Evolutionary conservation across 2,329 filamentous ascomycete genomes (phyloP).

Genomic region (Aspergillus novofumigatus): DNA sequence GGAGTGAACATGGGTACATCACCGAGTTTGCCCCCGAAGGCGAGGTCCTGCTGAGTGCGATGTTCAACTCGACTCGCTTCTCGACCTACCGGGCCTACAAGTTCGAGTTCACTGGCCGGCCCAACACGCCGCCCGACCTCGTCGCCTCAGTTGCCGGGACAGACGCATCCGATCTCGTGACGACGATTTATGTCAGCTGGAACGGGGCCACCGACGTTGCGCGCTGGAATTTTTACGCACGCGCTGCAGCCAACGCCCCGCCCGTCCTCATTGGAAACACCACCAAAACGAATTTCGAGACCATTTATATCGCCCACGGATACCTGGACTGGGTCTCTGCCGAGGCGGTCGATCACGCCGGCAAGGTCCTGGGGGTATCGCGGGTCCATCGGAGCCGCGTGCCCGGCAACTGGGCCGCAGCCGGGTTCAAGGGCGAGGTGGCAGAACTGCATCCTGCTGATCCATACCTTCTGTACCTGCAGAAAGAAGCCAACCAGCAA

Average conservation of each 20-base stretch:
- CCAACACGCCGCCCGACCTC: slow-evolving; percentile 25
- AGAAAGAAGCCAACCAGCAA: neutral
- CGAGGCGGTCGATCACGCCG: slow-evolving; percentile 21
- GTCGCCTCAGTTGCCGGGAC: slow-evolving; percentile 28
- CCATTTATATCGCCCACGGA: slow-evolving; percentile 23
- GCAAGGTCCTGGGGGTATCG: slow-evolving; percentile 19
- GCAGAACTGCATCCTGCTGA: slow-evolving; percentile 1
- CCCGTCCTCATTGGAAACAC: slow-evolving; percentile 19
- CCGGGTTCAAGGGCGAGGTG: slow-evolving; percentile 6
- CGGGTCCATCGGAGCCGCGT: slow-evolving; percentile 7
- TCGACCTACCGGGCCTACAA: slow-evolving; percentile 41
- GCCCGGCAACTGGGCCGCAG: slow-evolving; percentile 13
- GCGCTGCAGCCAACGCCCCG: slow-evolving; percentile 22
- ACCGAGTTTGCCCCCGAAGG: slow-evolving; percentile 30
- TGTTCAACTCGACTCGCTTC: slow-evolving; percentile 28
- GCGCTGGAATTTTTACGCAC: slow-evolving; percentile 32
- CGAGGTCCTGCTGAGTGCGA: slow-evolving; percentile 27
- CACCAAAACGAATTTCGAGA: slow-evolving; percentile 32
- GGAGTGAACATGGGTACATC: slow-evolving; percentile 33
- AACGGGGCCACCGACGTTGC: slow-evolving; percentile 38
- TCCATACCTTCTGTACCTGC: neutral
- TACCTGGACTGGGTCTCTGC: slow-evolving; percentile 27
- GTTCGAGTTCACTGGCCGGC: slow-evolving; percentile 31
- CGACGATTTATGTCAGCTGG: slow-evolving; percentile 32
- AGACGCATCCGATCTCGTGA: slow-evolving; percentile 21